These are phyloP conservation scores for Canavalia ensiformis DNA, from an alignment of 306 rosid genomes.

Conservation along the genomic window DNA sequence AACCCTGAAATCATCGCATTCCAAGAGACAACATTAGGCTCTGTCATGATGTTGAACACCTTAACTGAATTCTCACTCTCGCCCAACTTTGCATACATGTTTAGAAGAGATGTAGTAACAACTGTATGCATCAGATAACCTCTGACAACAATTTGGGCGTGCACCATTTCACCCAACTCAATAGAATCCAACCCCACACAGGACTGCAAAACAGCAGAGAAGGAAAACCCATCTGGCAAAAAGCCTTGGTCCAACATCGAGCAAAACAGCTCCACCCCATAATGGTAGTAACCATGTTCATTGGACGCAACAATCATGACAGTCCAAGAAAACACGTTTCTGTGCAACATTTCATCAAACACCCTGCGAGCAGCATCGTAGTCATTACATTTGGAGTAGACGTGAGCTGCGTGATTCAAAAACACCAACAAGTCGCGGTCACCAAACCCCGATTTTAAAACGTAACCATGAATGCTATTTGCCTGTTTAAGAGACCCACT, in stretches of 20 bases:
- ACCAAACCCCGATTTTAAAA: constrained; percentile 58
- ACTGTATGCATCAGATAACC: constrained; percentile 66
- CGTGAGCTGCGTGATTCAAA: constrained; percentile 65
- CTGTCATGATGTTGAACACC: constrained; percentile 67
- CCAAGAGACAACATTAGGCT: constrained; percentile 69
- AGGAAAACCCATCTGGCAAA: constrained; percentile 68
- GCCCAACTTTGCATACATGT: constrained; percentile 78
- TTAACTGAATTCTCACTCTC: constrained; percentile 59
- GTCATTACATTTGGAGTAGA: constrained; percentile 67
- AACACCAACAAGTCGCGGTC: constrained; percentile 59
- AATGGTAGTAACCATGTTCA: constrained; percentile 56
- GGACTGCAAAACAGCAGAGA: constrained; percentile 69
- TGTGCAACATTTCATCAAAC: constrained; percentile 70
- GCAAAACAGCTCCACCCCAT: constrained; percentile 63
- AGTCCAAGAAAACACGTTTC: constrained; percentile 77
- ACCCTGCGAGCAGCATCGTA: constrained; percentile 55
- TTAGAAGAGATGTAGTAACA: constrained; percentile 77
- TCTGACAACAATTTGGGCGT: constrained; percentile 68
- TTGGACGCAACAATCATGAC: constrained; percentile 71
- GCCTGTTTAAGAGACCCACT: constrained; percentile 50
- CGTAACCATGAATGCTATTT: constrained; percentile 67
- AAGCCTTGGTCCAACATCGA: constrained; percentile 66
- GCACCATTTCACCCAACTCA: constrained; percentile 68
- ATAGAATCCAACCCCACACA: constrained; percentile 65
- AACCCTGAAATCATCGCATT: constrained; percentile 83